Base-by-base conservation (phyloP, 352 stramenopile species). In the Blastocystis sp. region DNA sequence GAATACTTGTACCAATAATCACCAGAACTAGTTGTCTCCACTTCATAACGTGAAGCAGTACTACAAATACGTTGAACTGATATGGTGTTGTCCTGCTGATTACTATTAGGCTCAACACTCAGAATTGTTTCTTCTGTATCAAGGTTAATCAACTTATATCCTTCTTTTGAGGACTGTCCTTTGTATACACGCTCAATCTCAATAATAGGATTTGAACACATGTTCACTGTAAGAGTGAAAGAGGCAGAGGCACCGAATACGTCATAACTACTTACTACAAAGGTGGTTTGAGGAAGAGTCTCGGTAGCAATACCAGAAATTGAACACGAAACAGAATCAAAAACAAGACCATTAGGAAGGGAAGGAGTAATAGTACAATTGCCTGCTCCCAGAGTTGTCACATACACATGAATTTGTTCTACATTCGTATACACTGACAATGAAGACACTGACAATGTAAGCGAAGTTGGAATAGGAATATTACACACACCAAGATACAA, bases 101-200 rank as follows among this genome's bases (percentile, higher is more conserved):
- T 29, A 24, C 29, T 74, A 21, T 46, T 46, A 37, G 63, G 29
- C 5, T 12, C 35, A 24, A 74, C 63, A 21, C 49, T 12, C 21
- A 74, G 6, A 24, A 74, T 12, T n/a, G 32, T 11, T 32, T 46
- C 32, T 24, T 74, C 49, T 24, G 63, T 74, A 43, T 37, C 42
- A 16, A 74, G 32, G 19, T 74, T 43, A 46, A 74, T 74, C n/a
- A 74, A 9, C 32, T 74, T 74, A 32, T 52, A 74, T 21, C 16
- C 27, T 46, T 74, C 63, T 24, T 74, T 46, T 1, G 35, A 9
- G 6, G 35, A 14, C 21, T 74, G 43, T 9, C 21, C 1, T 11
- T n/a, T 24, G 32, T 74, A 74, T 6, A 74, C 21, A 49, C 63
- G 63, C 32, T 46, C 63, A 14, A 74, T 27, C 63, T 74, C 63